phyloP scores from a whole-genome alignment of 345 rosid genomes.

The Fremontodendron californicum region DNA sequence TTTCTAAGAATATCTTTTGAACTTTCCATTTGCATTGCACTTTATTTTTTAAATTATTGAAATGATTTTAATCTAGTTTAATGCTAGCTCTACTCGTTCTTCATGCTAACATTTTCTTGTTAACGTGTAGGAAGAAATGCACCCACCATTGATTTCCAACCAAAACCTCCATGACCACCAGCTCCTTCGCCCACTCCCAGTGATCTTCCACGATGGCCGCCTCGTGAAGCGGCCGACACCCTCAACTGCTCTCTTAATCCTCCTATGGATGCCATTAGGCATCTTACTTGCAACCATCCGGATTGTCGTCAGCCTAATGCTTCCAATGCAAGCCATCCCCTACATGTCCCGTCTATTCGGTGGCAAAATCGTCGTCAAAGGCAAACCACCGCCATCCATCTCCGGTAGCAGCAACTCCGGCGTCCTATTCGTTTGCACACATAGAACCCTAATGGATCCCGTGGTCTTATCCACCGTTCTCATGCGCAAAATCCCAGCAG shows the following conservation, averaged over 20 bases:
- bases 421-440: slow-evolving; percentile 87
- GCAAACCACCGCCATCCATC: slow-evolving; percentile 62
- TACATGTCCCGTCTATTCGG: slow-evolving; percentile 51
- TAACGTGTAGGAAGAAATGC: slow-evolving; percentile 50
- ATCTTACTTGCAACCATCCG: slow-evolving; percentile 55
- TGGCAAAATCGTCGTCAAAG: slow-evolving; percentile 58
- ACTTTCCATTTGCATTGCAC: too few species aligned
- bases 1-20: too few species aligned
- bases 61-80: neutral
- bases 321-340: slow-evolving; percentile 67
- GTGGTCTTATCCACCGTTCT: slow-evolving; percentile 72
- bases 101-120: neutral
- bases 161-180: slow-evolving; percentile 20
- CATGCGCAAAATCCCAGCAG: slow-evolving; percentile 74
- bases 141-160: slow-evolving; percentile 39
- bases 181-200: slow-evolving; percentile 58
- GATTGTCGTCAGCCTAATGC: slow-evolving; percentile 38
- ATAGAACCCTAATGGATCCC: slow-evolving; percentile 91
- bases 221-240: slow-evolving; percentile 80
- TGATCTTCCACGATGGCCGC: slow-evolving; percentile 93
- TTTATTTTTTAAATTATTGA: neutral
- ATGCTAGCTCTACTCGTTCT: neutral
- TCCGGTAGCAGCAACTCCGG: slow-evolving; percentile 39
- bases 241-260: slow-evolving; percentile 56
- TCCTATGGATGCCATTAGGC: slow-evolving; percentile 85